Evolutionary conservation across 441 rosid species (phyloP).

Genomic region (Aquilaria agallochum): DNA sequence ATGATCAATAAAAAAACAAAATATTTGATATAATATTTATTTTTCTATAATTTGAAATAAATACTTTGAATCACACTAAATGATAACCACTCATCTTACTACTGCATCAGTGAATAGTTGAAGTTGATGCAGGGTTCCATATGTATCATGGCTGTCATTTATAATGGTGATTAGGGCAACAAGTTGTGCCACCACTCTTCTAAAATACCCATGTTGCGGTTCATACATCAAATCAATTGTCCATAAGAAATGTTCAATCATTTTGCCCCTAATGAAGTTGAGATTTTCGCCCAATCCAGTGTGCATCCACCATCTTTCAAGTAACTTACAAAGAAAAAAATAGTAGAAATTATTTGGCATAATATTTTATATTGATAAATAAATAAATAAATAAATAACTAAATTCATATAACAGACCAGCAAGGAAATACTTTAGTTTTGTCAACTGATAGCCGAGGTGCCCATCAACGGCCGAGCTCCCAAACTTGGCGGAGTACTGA

Average conservation of each 20-base stretch:
- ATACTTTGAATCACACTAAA: neutral
- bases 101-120: constrained; percentile 27
- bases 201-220: constrained; percentile 12
- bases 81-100: constrained; percentile 9
- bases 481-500: too few species aligned
- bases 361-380: too few species aligned
- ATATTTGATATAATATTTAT: too few species aligned
- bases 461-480: too few species aligned
- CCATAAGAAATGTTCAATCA: constrained; percentile 33
- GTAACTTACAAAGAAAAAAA: neutral
- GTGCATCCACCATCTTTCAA: constrained; percentile 31
- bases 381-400: too few species aligned
- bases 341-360: neutral
- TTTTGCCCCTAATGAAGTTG: constrained; percentile 28
- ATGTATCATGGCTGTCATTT: constrained; percentile 32
- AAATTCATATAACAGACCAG: too few species aligned
- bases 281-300: constrained; percentile 22
- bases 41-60: too few species aligned
- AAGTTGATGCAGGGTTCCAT: constrained; percentile 37
- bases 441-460: too few species aligned
- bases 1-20: too few species aligned
- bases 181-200: constrained; percentile 13
- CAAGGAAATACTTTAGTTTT: too few species aligned
- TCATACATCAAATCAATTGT: constrained; percentile 17
- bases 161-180: constrained; percentile 16